Evolutionary conservation across 2,329 filamentous ascomycete genomes (phyloP).

Genomic region (Colletotrichum sp.): DNA sequence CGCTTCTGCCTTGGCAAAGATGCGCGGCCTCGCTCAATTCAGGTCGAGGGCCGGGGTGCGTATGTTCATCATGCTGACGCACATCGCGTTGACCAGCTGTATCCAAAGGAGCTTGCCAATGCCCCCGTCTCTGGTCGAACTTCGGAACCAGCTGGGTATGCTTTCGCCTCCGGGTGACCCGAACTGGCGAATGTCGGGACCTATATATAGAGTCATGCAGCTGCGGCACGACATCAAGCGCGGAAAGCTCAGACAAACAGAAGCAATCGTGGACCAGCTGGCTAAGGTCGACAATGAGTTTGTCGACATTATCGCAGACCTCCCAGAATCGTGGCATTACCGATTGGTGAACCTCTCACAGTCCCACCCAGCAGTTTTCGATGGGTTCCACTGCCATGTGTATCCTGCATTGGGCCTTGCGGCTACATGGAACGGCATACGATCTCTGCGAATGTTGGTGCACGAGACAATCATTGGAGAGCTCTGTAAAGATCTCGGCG

Average conservation of each 20-base stretch:
- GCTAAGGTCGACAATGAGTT: constrained; percentile 48
- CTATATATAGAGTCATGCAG: constrained; percentile 50
- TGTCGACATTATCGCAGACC: constrained; percentile 37
- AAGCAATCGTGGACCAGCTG: constrained; percentile 39
- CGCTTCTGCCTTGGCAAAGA: constrained; percentile 52
- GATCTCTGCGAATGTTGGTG: constrained; percentile 50
- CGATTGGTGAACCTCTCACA: constrained; percentile 41
- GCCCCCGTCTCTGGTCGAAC: constrained; percentile 50
- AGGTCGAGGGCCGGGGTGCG: constrained; percentile 47
- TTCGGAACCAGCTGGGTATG: constrained; percentile 46
- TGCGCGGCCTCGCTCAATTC: constrained; percentile 55
- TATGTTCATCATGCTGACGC: constrained; percentile 60
- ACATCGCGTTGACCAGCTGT: constrained; percentile 56
- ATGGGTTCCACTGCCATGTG: constrained; percentile 45
- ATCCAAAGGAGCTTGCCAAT: constrained; percentile 53
- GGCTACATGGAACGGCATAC: constrained; percentile 53
- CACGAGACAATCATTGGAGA: constrained; percentile 52
- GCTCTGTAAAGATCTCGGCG: constrained; percentile 37
- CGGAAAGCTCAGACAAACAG: constrained; percentile 37
- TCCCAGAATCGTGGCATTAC: constrained; percentile 48
- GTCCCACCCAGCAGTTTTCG: constrained; percentile 45
- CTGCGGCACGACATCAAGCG: constrained; percentile 50
- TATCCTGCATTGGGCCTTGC: constrained; percentile 50
- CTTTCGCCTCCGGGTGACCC: constrained; percentile 40
- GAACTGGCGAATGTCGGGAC: constrained; percentile 45